phyloP scores from a whole-genome alignment of 495 filamentous ascomycete species.

The Parathielavia hyrcaniae region DNA sequence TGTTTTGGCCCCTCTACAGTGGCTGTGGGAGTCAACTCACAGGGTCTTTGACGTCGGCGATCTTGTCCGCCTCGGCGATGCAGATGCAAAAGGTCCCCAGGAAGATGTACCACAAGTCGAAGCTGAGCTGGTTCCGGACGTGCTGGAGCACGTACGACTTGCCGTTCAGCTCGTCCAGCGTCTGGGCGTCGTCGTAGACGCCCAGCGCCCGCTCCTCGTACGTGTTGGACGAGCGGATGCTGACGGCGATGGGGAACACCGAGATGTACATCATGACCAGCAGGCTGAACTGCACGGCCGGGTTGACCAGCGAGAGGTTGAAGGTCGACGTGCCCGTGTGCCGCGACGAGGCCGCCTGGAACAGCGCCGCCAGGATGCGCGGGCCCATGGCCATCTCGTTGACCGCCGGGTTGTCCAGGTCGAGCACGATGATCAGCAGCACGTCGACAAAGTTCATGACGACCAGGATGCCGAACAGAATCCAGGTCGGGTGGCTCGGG shows the following conservation, averaged over 20 bases:
- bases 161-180: slow-evolving; percentile 48
- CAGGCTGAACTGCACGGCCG: slow-evolving; percentile 83
- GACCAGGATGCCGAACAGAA: slow-evolving; percentile 75
- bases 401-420: slow-evolving; percentile 65
- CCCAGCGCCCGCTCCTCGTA: slow-evolving; percentile 89
- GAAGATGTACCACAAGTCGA: slow-evolving; percentile 78
- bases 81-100: slow-evolving; percentile 74
- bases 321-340: slow-evolving; percentile 77
- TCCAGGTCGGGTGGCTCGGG: slow-evolving; percentile 77
- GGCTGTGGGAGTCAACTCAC: slow-evolving; percentile 1
- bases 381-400: slow-evolving; percentile 53
- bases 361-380: slow-evolving; percentile 70
- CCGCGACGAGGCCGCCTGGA: slow-evolving; percentile 74
- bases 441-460: slow-evolving; percentile 71
- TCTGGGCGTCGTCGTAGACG: slow-evolving; percentile 54
- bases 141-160: slow-evolving; percentile 76
- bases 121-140: slow-evolving; percentile 72
- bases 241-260: slow-evolving; percentile 89
- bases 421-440: slow-evolving; percentile 76
- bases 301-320: slow-evolving; percentile 65
- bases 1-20: too few relatives aligned
- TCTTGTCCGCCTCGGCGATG: slow-evolving; percentile 60
- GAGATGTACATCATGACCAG: slow-evolving; percentile 98
- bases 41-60: slow-evolving; percentile 11
- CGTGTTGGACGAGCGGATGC: slow-evolving; percentile 80